Evolutionary conservation across 2,329 filamentous ascomycete genomes (phyloP).

Genomic region (Cryphonectria nitschkei): DNA sequence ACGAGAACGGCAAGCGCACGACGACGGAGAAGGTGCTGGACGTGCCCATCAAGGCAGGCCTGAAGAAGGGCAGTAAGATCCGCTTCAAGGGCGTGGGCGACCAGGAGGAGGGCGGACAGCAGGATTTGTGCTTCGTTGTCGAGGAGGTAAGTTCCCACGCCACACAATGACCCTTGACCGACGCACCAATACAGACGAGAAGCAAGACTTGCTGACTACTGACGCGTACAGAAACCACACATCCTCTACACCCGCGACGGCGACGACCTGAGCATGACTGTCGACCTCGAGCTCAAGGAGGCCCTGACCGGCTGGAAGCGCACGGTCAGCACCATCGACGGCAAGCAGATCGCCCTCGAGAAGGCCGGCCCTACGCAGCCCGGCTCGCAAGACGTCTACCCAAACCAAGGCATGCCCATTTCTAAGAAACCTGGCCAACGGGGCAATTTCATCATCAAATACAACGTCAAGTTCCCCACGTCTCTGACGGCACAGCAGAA

Average conservation of each 20-base stretch:
- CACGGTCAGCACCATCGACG: conserved; percentile 92
- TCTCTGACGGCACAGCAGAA: conserved; percentile 79
- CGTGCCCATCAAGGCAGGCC: conserved; percentile 91
- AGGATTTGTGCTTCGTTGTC: conserved; percentile 93
- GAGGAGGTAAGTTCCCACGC: conserved; percentile 73
- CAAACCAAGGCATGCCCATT: conserved; percentile 89
- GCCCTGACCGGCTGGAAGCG: conserved; percentile 91
- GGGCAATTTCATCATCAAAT: conserved; percentile 86
- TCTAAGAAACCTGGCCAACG: conserved; percentile 85
- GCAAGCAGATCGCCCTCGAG: conserved; percentile 78
- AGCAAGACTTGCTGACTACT: conserved; percentile 43
- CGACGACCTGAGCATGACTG: conserved; percentile 78
- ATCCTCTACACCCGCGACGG: conserved; percentile 83
- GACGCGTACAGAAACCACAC: conserved; percentile 74
- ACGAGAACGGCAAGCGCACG: conserved; percentile 80
- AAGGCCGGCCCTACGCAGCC: conserved; percentile 86
- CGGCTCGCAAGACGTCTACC: conserved; percentile 79
- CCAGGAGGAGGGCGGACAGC: conserved; percentile 92
- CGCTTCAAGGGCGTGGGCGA: conserved; percentile 98
- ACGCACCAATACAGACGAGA: neutral
- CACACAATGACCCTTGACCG: neutral
- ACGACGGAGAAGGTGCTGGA: conserved; percentile 89
- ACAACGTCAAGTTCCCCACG: conserved; percentile 91
- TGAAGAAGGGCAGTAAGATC: conserved; percentile 98
- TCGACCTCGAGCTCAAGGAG: conserved; percentile 89